Evolutionary conservation across 768 basidiomycete species (phyloP).

Genomic region (Calocera viscosa): DNA sequence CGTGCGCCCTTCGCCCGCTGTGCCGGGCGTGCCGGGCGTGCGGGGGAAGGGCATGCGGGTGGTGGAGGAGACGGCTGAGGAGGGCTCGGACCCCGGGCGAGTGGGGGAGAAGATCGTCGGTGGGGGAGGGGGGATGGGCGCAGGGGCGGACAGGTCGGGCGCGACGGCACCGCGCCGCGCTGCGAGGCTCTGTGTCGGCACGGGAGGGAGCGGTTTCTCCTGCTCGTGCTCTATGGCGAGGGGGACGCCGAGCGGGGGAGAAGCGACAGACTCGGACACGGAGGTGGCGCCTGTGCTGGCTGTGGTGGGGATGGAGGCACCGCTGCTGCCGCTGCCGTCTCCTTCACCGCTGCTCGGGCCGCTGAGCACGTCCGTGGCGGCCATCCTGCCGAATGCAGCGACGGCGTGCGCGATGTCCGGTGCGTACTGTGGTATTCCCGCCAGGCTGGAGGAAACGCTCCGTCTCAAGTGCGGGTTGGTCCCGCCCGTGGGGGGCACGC

Average conservation of each 20-base stretch:
- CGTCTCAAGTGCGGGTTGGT: background rate
- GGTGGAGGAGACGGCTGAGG: background rate
- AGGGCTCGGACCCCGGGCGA: background rate
- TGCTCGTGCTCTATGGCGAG: background rate
- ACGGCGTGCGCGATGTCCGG: background rate
- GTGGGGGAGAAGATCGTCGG: constrained; percentile 6
- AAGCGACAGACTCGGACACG: background rate
- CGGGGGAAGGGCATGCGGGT: background rate
- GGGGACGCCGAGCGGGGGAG: background rate
- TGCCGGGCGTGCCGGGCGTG: background rate
- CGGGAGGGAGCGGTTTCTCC: background rate
- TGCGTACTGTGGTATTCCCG: background rate
- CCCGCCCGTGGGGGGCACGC: background rate
- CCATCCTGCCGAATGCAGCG: constrained; percentile 3
- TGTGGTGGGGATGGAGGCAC: background rate
- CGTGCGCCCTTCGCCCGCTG: constrained; percentile 8
- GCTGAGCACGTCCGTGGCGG: constrained; percentile 1
- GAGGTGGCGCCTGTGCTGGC: background rate
- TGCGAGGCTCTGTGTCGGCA: background rate
- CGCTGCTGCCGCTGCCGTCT: background rate
- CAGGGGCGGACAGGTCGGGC: constrained; percentile 19
- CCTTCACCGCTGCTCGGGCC: background rate
- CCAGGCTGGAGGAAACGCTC: background rate
- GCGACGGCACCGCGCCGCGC: background rate
- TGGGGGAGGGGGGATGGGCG: constrained; percentile 24